Evolutionary conservation across 1,284 basidiomycete genomes (phyloP).

Genomic region (Ganoderma multipileum): DNA sequence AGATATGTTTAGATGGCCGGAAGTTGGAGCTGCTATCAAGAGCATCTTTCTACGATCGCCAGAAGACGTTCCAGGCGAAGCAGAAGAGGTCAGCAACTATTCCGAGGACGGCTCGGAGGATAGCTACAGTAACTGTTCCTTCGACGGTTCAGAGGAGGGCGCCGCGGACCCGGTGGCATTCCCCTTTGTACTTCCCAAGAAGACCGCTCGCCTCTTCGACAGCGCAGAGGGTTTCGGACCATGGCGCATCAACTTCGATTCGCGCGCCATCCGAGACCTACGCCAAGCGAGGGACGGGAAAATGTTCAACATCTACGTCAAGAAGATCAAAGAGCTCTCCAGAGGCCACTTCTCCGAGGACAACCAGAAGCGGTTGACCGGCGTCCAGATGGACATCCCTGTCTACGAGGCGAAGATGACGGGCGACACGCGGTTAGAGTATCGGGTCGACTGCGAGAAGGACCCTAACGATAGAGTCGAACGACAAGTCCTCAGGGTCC

Average conservation of each 20-base stretch:
- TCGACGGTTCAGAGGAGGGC: neutral
- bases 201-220: conserved; percentile 55
- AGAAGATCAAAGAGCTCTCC: conserved; percentile 71
- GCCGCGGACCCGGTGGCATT: conserved; percentile 34
- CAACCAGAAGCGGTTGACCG: conserved; percentile 68
- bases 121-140: neutral
- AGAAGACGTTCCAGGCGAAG: neutral
- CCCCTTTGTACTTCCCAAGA: conserved; percentile 56
- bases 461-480: conserved; percentile 51
- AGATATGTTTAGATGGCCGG: neutral
- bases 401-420: conserved; percentile 77
- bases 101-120: neutral
- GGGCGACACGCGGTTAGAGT: conserved; percentile 66
- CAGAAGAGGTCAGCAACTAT: neutral
- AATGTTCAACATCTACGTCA: conserved; percentile 56
- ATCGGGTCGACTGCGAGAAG: conserved; percentile 66
- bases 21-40: neutral
- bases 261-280: conserved; percentile 50
- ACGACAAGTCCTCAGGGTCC: conserved; percentile 67
- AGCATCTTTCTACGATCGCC: neutral
- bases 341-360: conserved; percentile 71
- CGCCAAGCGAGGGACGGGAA: conserved; percentile 48
- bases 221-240: conserved; percentile 58
- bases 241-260: conserved; percentile 58
- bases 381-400: conserved; percentile 50